Percentiles rank a stretch among this genome's conserved stretches.
Conservation (phyloP, 1,284 basidiomycete species). For the Neonothopanus nambi region DNA sequence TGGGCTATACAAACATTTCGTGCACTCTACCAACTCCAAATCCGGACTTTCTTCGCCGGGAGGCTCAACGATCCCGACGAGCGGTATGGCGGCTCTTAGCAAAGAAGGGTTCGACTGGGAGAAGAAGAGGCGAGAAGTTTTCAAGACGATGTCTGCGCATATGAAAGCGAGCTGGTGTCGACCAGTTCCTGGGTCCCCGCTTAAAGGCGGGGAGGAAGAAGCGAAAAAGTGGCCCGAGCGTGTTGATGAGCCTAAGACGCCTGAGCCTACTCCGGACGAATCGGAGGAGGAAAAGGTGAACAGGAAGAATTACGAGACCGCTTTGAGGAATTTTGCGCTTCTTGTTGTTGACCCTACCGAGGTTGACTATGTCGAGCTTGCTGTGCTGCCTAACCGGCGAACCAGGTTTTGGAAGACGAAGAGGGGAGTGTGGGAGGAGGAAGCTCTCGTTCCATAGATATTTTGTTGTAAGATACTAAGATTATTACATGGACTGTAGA, state of each 20-base stretch:
- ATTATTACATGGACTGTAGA: too few species aligned
- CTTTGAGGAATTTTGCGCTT: slow-evolving; percentile 63
- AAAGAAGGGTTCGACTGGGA: slow-evolving; percentile 59
- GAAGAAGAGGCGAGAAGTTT: slow-evolving; percentile 49
- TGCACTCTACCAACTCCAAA: slow-evolving; percentile 10
- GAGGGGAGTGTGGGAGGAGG: slow-evolving; percentile 50
- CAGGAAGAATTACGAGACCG: slow-evolving; percentile 45
- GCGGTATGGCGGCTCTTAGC: slow-evolving; percentile 38
- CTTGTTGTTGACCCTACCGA: slow-evolving; percentile 62
- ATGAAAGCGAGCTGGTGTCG: slow-evolving; percentile 69
- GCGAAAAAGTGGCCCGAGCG: slow-evolving; percentile 55
- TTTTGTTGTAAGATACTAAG: too few species aligned
- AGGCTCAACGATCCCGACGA: too few species aligned
- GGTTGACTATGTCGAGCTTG: slow-evolving; percentile 65
- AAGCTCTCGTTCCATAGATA: slow-evolving; percentile 56
- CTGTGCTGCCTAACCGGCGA: slow-evolving; percentile 52
- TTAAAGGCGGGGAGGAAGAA: slow-evolving; percentile 51
- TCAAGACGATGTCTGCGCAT: slow-evolving; percentile 50
- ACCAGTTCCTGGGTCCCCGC: slow-evolving; percentile 53
- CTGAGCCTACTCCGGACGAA: slow-evolving; percentile 25
- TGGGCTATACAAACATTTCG: slow-evolving; percentile 24
- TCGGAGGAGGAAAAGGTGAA: slow-evolving; percentile 42
- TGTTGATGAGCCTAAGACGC: slow-evolving; percentile 34
- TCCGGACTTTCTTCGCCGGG: slow-evolving; percentile 18
- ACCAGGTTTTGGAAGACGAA: slow-evolving; percentile 47